Evolutionary conservation across 163 green algal species (phyloP).

Genomic region (Trebouxiophyceae sp.): DNA sequence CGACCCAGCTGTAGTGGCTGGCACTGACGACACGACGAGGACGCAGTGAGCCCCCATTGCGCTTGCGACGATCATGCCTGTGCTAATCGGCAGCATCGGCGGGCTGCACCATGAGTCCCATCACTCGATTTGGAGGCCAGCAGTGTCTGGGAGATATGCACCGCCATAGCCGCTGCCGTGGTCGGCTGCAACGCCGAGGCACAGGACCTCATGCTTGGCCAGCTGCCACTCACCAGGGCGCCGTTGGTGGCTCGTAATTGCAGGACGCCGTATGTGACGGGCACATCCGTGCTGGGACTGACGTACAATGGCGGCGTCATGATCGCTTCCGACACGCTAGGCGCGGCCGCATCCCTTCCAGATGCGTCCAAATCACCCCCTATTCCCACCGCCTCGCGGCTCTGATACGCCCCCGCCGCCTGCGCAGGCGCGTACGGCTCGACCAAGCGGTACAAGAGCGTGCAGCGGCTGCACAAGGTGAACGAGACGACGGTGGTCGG

Average conservation of each 20-base stretch:
- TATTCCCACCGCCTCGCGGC: too few relatives aligned
- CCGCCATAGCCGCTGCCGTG: too few relatives aligned
- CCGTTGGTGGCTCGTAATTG: constrained; percentile 8
- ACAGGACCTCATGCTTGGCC: not conserved
- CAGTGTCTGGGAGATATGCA: too few relatives aligned
- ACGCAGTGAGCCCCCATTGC: too few relatives aligned
- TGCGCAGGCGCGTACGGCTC: constrained; percentile 78
- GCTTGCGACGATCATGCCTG: too few relatives aligned
- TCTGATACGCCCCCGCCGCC: not conserved
- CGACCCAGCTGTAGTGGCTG: constrained; percentile 40
- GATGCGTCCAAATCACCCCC: too few relatives aligned
- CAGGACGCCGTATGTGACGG: constrained; percentile 90
- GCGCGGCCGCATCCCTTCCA: too few relatives aligned
- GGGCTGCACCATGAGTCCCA: too few relatives aligned
- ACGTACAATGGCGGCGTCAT: constrained; percentile 95
- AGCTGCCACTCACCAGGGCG: not conserved
- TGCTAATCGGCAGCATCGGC: too few relatives aligned
- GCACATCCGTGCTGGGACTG: constrained; percentile 87
- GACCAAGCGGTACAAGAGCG: constrained; percentile 96
- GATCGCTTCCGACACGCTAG: constrained; percentile 89
- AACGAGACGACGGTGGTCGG: constrained; percentile 73
- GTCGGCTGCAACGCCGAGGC: too few relatives aligned
- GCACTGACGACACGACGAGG: too few relatives aligned
- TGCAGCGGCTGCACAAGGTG: constrained; percentile 73
- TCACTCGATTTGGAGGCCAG: too few relatives aligned